Base-by-base conservation (phyloP, 2,329 filamentous ascomycete genomes). In the Phoma sp. region DNA sequence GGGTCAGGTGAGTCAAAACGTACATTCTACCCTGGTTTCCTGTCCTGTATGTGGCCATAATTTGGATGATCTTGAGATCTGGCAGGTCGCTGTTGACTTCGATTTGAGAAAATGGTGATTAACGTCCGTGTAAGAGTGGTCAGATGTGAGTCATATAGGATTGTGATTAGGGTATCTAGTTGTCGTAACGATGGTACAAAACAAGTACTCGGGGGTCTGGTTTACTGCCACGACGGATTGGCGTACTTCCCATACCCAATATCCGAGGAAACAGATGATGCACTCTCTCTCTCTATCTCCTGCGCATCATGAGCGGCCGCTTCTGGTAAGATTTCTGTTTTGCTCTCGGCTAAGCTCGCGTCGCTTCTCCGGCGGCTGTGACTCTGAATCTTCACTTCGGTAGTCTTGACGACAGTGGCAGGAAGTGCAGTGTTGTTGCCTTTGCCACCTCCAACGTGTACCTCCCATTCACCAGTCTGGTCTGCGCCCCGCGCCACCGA, bases 351-450 rank as follows among this genome's bases (percentile, higher is more conserved):
- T 10, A 62, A 27, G 39, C 61, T 63, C 6, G 45, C 32, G 13
- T 44, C 56, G 35, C 57, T 62, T 19, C 40, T 49, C 12, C 54
- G 45, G 21, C 62, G 56, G 31, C 54, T 62, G 37, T 65, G 62
- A 31, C 62, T 65, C 25, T 62, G 59, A 17, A 65, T 61, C 36
- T 57, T 60, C 27, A 65, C 61, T 15, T 65, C 62, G 17, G 62
- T 65, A 5, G 62, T 65, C 44, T 65, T 65, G 40, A 65, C 33
- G 3, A 65, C 62, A 0, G 50, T 55, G 13, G 54, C 43, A 15
- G 55, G 54, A 25, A 60, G 50, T 15, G 57, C 35, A n/a, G 44
- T 48, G 24, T 29, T 43, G 15, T 60, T 35, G 12, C 17, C 29
- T 25, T 58, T 57, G 22, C 61, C 61, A 9, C 58, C 37, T 19